Evolutionary conservation across 495 filamentous ascomycete species (phyloP).

Genomic region (Choiromyces venosus): DNA sequence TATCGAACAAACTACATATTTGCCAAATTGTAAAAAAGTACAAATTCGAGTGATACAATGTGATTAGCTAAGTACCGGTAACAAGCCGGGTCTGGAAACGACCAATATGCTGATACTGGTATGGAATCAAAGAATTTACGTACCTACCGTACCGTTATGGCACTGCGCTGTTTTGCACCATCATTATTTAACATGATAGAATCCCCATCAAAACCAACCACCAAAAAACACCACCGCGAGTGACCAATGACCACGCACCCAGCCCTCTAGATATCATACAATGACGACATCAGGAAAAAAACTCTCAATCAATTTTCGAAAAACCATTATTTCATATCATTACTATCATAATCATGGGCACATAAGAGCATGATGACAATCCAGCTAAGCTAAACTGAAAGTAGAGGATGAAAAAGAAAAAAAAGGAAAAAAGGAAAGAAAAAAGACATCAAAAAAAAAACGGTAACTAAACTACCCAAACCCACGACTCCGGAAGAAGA

Average conservation of each 20-base stretch:
- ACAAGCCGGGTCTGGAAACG: too few species aligned
- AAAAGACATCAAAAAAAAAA: slow-evolving; percentile 18
- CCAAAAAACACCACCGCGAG: background rate
- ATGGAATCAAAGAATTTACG: too few species aligned
- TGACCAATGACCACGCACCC: background rate
- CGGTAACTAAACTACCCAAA: background rate
- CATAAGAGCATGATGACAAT: background rate
- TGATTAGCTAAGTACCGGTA: too few species aligned
- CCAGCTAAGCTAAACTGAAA: background rate
- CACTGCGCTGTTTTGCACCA: too few species aligned
- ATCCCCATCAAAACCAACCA: background rate
- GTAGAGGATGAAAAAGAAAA: background rate
- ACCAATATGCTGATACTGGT: too few species aligned
- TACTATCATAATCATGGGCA: slow-evolving; percentile 6
- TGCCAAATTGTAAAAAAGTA: too few species aligned
- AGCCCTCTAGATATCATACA: background rate
- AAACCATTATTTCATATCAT: slow-evolving; percentile 6
- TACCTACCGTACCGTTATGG: too few species aligned
- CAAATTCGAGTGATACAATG: too few species aligned
- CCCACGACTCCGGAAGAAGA: background rate
- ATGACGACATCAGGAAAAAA: background rate
- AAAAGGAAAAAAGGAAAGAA: slow-evolving; percentile 19
- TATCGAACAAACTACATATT: too few species aligned
- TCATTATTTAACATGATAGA: too few species aligned
- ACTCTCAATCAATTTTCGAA: background rate